phyloP scores from a whole-genome alignment of 768 basidiomycete genomes.

The Hygrophorus russula region DNA sequence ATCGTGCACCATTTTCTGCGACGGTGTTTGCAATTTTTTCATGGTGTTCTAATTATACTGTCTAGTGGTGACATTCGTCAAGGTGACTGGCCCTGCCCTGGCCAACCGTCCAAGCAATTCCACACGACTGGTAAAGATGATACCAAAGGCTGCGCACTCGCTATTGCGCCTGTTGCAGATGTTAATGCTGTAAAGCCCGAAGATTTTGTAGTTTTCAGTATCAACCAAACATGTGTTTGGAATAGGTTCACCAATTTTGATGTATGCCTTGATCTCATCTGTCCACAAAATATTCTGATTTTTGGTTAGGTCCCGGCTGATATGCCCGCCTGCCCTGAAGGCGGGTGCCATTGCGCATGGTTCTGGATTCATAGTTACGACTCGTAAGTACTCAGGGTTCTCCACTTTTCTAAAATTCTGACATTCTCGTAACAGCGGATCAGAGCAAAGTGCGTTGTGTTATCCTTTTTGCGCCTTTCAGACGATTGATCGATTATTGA shows the following conservation, averaged over 20 bases:
- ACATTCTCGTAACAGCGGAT: too few species aligned
- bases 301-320: constrained; percentile 37
- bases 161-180: constrained; percentile 17
- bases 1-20: too few species aligned
- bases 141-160: constrained; percentile 28
- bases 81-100: constrained; percentile 23
- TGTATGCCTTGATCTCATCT: constrained; percentile 18
- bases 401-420: too few species aligned
- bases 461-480: too few species aligned
- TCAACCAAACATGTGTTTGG: constrained; percentile 30
- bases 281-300: constrained; percentile 39
- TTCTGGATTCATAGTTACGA: neutral
- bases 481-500: constrained; percentile 23
- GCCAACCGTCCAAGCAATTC: constrained; percentile 17
- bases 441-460: too few species aligned
- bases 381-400: constrained; percentile 24
- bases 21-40: neutral
- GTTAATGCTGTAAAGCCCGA: constrained; percentile 33
- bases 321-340: constrained; percentile 38
- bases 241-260: neutral
- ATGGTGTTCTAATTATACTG: neutral
- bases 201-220: constrained; percentile 41
- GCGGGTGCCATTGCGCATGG: constrained; percentile 36
- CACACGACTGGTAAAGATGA: constrained; percentile 29
- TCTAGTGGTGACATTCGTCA: neutral